Percentiles rank a stretch among this genome's conserved stretches.
These are phyloP conservation scores for Mucor piriformis DNA, from an alignment of 371 early-diverging fungal species.

Conservation along the genomic window DNA sequence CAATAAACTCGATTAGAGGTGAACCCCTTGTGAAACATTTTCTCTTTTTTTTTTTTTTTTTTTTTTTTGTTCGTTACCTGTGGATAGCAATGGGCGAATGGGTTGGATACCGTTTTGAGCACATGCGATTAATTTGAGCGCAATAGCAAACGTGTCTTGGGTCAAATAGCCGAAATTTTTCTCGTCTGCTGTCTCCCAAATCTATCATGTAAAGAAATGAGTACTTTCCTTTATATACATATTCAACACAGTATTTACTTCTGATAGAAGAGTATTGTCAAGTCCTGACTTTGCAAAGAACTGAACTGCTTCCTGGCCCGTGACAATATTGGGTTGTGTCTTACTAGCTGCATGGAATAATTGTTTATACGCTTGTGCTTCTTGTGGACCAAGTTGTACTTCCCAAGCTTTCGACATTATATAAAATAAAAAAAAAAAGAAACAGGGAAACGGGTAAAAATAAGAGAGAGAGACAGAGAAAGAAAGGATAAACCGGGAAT, in stretches of 20 bases:
- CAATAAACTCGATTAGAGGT: background rate
- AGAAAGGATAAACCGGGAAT: background rate
- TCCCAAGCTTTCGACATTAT: conserved; percentile 29
- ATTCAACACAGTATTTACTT: conserved; percentile 45
- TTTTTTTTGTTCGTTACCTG: no score
- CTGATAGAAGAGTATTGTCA: conserved; percentile 60
- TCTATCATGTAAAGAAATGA: conserved; percentile 10
- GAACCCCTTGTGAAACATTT: conserved; percentile 2
- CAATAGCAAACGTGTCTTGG: conserved; percentile 32
- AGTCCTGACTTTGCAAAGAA: conserved; percentile 80
- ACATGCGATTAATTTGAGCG: conserved; percentile 39
- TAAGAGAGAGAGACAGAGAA: background rate
- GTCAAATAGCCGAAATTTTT: conserved; percentile 35
- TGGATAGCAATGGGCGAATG: conserved; percentile 29
- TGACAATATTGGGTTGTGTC: conserved; percentile 60
- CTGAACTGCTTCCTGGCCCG: conserved; percentile 72
- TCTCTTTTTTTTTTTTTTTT: conserved; percentile 6
- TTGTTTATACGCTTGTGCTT: conserved; percentile 63
- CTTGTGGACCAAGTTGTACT: conserved; percentile 56
- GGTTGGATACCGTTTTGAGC: conserved; percentile 33
- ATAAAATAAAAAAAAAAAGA: conserved; percentile 9
- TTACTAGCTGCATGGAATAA: conserved; percentile 65
- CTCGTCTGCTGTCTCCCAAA: conserved; percentile 39
- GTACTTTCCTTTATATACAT: no score
- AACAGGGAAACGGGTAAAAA: conserved; percentile 4